Evolutionary conservation across 108 stramenopile genomes (phyloP), one percentile per base, ranked within the genome.

Genomic region (Skeletonema marinoi): DNA sequence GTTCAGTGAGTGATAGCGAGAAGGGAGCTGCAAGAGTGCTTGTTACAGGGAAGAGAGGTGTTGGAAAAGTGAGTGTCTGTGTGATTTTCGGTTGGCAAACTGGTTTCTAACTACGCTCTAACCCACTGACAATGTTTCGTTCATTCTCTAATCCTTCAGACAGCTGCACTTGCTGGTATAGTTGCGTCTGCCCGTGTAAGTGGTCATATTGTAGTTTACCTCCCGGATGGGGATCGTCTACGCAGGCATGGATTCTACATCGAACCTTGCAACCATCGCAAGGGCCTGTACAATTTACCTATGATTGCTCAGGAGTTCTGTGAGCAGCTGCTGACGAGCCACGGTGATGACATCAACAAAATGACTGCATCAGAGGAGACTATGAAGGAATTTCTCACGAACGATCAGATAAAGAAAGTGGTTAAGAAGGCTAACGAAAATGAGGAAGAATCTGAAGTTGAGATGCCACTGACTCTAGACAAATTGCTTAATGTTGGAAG

Each of bases 101-200:
- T 17, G n/a, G 48, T 50, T 2, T n/a, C 5, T 50, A n/a, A 54
- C 3, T 19, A 19, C 4, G 16, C 4, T 44, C 42, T 54, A 12
- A 41, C 48, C 2, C 29, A 12, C 6, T 21, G 4, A 4, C 29
- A 13, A 30, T 67, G 42, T 68, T 17, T 70, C 35, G 1, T 64
- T 32, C 3, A 25, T 25, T 56, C 25, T 56, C 9, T 25, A n/a
- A 14, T 36, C 19, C 46, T 9, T 68, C 44, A 89, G 85, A 86
- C 93, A 5, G 91, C 93, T 11, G 75, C 89, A 9, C 70, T 94
- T 11, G 83, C 86, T 10, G 80, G 90, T 19, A 82, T 92, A 50
- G 91, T 92, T n/a, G 93, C 93, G 9, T 89, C 91, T 16, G 89
- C 93, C 31, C 77, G 93, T 32, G 70, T 81, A 48, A 91, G 90